Conservation (phyloP, 2,329 filamentous ascomycete genomes). For the Endocalyx cinctus region DNA sequence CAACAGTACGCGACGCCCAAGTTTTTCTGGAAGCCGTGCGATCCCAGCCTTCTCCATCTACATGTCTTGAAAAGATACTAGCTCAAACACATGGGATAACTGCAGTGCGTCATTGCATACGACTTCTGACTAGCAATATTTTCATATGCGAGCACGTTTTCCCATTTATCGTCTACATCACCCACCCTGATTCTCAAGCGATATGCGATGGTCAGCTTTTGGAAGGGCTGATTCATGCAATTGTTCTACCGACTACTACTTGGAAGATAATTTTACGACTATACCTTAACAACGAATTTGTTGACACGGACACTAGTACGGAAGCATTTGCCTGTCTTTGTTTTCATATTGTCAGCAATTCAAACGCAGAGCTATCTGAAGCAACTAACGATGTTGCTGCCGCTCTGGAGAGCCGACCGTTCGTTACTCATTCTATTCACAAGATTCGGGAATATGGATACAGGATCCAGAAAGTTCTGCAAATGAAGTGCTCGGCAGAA, state of each 20-base stretch:
- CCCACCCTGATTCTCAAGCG: neutral
- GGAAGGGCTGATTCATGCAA: neutral
- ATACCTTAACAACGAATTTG: slow-evolving; percentile 25
- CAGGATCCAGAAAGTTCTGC: slow-evolving; percentile 34
- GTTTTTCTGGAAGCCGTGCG: neutral
- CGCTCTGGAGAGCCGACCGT: no score
- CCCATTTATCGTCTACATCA: neutral
- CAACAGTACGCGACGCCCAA: neutral
- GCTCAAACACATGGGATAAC: neutral
- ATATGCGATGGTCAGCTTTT: neutral
- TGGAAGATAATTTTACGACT: slow-evolving; percentile 44
- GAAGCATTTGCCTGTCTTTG: no score
- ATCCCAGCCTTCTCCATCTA: neutral
- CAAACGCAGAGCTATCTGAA: no score
- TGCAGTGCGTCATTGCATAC: neutral
- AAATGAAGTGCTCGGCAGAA: slow-evolving; percentile 19
- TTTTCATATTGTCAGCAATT: no score
- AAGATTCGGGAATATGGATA: slow-evolving; percentile 25
- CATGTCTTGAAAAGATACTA: neutral
- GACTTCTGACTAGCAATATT: neutral
- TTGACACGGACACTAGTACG: no score
- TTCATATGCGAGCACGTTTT: neutral
- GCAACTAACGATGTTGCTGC: no score
- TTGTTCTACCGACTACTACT: slow-evolving; percentile 27
- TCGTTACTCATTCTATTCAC: no score